These are phyloP conservation scores for Leptographium procerum DNA, from an alignment of 2,329 filamentous ascomycete species.

Conservation along the genomic window DNA sequence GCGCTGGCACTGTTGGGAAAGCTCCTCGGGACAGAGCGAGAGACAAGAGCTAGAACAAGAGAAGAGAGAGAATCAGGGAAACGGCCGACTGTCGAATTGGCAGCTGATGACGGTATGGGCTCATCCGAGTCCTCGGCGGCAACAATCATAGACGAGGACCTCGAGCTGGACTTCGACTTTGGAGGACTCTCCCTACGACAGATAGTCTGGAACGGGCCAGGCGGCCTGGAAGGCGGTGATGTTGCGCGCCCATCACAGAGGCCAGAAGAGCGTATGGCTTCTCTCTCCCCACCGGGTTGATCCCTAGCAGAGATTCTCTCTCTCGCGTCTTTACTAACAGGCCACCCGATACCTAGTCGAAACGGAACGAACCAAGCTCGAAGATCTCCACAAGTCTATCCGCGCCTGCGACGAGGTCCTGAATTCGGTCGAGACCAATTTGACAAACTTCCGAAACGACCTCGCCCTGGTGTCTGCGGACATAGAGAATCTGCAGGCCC, in stretches of 20 bases:
- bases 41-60: no score
- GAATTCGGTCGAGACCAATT: slow-evolving; percentile 82
- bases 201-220: slow-evolving; percentile 19
- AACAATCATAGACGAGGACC: slow-evolving; percentile 33
- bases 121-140: slow-evolving; percentile 1
- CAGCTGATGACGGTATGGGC: not conserved
- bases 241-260: slow-evolving; percentile 44
- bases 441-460: slow-evolving; percentile 88
- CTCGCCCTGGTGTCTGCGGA: slow-evolving; percentile 85
- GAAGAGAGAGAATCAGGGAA: no score
- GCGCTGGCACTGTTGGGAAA: slow-evolving; percentile 56
- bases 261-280: slow-evolving; percentile 52
- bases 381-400: slow-evolving; percentile 85
- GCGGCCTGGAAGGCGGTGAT: slow-evolving; percentile 23
- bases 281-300: not conserved
- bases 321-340: not conserved
- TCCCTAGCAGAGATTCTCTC: slow-evolving; percentile 10
- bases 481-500: slow-evolving; percentile 83
- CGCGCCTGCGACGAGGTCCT: slow-evolving; percentile 84
- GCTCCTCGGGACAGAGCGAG: slow-evolving; percentile 24
- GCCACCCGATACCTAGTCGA: slow-evolving; percentile 51
- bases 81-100: no score
- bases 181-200: slow-evolving; percentile 57
- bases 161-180: slow-evolving; percentile 67
- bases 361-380: slow-evolving; percentile 70